Percentiles rank a stretch among this genome's conserved stretches.
Evolutionary conservation across 306 rosid species (phyloP).

Genomic region (Glycyrrhiza uralensis): DNA sequence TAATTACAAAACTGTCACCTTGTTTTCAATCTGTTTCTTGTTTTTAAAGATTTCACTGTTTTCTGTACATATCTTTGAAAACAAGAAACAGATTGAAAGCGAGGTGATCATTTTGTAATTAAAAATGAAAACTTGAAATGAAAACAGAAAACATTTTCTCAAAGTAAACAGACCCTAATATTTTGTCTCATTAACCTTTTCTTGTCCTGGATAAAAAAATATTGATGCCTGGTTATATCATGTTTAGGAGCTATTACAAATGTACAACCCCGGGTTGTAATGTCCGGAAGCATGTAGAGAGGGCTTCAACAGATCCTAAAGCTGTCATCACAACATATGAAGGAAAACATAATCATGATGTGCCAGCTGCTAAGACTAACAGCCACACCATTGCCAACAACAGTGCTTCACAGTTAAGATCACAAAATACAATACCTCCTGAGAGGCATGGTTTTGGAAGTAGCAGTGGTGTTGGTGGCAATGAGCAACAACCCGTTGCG

Average conservation of each 20-base stretch:
- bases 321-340: conserved; percentile 91
- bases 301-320: conserved; percentile 82
- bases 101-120: too few relatives aligned
- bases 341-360: conserved; percentile 85
- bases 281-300: conserved; percentile 85
- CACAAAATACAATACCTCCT: conserved; percentile 34
- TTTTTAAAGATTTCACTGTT: too few relatives aligned
- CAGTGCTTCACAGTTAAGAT: conserved; percentile 38
- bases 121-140: too few relatives aligned
- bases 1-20: too few relatives aligned
- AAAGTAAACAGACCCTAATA: too few relatives aligned
- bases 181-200: background rate
- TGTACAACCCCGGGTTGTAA: conserved; percentile 78
- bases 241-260: conserved; percentile 83
- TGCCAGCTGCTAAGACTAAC: conserved; percentile 71
- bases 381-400: conserved; percentile 61
- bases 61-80: too few relatives aligned
- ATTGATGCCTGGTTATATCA: conserved; percentile 13
- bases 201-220: background rate
- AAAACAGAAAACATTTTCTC: too few relatives aligned
- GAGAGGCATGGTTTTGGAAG: conserved; percentile 29
- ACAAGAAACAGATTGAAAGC: too few relatives aligned
- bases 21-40: too few relatives aligned
- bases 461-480: conserved; percentile 33
- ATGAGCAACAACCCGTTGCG: conserved; percentile 49